Evolutionary conservation across 2,329 filamentous ascomycete species (phyloP), one percentile per base, ranked within the genome.

Genomic region (Aspergillus sp.): DNA sequence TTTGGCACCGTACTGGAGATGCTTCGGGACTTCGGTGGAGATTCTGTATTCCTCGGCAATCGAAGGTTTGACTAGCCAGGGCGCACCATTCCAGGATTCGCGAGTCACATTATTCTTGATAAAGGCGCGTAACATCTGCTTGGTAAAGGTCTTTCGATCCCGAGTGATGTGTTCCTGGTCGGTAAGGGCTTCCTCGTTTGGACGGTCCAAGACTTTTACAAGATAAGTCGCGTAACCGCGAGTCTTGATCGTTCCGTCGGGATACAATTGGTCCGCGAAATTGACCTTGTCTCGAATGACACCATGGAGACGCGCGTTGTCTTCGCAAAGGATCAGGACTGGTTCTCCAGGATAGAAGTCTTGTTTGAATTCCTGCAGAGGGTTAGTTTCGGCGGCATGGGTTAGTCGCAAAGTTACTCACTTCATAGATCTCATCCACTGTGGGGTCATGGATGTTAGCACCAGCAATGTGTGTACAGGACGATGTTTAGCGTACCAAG

Each of bases 31-130:
- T 49, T 90, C 85, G n/a, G 86, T 91, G 56, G 91, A 87, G 57
- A 99, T 94, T 57, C 90, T 87, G 71, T 94, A 96, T 57, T 87
- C 82, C 43, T 85, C 84, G 1, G 94, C 94, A 54, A 96, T 86
- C 49, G 91, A 86, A 32, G 88, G 82, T 74, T 95, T 97, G 16
- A 97, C 93, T 50, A 96, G 77, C 94, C 94, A 99, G 0, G 94
- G 93, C 0, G 94, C 94, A n/a, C 93, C 93, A 55, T 86, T 93
- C 91, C 92, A 97, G 3, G 91, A 84, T 66, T 97, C 94, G 56
- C 93, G 81, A 2, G 87, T 88, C n/a, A 97, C 88, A 0, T 91
- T 94, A 71, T 95, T 92, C 69, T 96, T 96, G 58, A 99, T 89
- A 60, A 97, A 99, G 5, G 91, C 91, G 31, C 93, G 86, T 38